A percentile compares a stretch with the other conserved stretches of the same genome.
phyloP scores from a whole-genome alignment of 2,329 filamentous ascomycete genomes.

The Coniosporium tulheliwenetii region DNA sequence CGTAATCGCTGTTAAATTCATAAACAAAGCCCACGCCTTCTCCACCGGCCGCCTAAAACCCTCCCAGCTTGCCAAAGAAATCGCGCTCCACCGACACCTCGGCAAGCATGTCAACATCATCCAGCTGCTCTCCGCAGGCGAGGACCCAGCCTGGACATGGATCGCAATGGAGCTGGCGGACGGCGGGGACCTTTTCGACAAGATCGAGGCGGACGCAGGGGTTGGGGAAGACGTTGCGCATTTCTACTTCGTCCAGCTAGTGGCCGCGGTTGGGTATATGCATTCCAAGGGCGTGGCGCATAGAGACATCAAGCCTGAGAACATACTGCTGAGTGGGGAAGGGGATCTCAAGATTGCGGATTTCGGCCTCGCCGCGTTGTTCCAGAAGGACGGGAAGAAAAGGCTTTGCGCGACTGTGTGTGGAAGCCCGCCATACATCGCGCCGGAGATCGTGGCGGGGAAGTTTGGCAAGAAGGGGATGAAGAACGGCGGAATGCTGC shows the following conservation, averaged over 20 bases:
- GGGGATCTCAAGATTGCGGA: conserved; percentile 90
- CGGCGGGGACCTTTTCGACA: conserved; percentile 94
- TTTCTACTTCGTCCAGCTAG: conserved; percentile 85
- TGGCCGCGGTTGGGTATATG: conserved; percentile 85
- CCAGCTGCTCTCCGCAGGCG: conserved; percentile 74
- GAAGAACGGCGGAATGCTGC: conserved; percentile 29
- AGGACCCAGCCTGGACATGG: conserved; percentile 83
- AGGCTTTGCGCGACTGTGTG: conserved; percentile 83
- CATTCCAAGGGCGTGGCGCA: conserved; percentile 93
- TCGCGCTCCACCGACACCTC: conserved; percentile 76
- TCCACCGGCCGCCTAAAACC: conserved; percentile 75
- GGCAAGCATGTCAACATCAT: conserved; percentile 88
- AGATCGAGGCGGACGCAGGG: conserved; percentile 94
- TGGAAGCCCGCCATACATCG: conserved; percentile 92
- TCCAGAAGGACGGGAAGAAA: conserved; percentile 69
- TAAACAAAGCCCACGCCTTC: conserved; percentile 90
- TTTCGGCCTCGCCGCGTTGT: conserved; percentile 90
- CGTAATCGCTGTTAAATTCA: conserved; percentile 94
- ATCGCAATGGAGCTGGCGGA: conserved; percentile 96
- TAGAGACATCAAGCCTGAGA: conserved; percentile 63
- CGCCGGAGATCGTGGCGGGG: conserved; percentile 64
- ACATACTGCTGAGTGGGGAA: conserved; percentile 72
- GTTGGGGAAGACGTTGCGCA: conserved; percentile 92
- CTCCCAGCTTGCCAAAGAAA: conserved; percentile 85
- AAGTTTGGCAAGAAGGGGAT: conserved; percentile 29